Base-by-base conservation (phyloP, 371 early-diverging fungal species). In the Syncephalastrum sp. region DNA sequence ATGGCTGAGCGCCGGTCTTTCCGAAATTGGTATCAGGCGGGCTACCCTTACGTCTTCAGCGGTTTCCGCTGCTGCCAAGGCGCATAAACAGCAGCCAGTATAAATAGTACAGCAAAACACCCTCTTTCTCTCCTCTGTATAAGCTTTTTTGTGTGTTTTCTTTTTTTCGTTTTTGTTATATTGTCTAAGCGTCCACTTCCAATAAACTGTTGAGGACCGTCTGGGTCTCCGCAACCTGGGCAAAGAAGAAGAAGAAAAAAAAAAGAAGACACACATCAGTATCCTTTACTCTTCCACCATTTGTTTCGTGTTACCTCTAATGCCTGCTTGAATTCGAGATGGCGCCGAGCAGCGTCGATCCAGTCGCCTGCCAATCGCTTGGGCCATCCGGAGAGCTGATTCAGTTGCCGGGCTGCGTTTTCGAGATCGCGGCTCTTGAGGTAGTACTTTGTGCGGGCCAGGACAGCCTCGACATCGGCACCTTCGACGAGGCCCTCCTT, bases 371-470 rank as follows among this genome's bases (percentile, higher is more conserved):
- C 91, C 47, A 96, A 68, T 61, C 74, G 75, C 77, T 89, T 90
- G 17, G 93, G 86, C 97, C 97, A 97, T 19, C 97, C 96, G 57
- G 72, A 76, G 45, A 97, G 77, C 70, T 92, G 93, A 72, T 96
- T 96, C 61, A 95, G 60, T 71, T 97, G 96, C 58, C 96, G 81
- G 13, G 92, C 75, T 5, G 95, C 95, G 47, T 71, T 68, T 54
- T 96, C 95, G 55, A 97, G 64, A 67, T 94, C 90, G 25, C 82
- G 82, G 49, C 81, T 76, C 54, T 73, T 62, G 56, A 97, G 70
- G 65, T 88, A 86, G 67, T 82, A 84, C 56, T 86, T 75, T 13
- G 90, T 68, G 42, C 97, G 82, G 4, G 93, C 85, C 47, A 96
- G 65, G 42, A 93, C 72, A 10, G 93, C 79, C 62, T 96, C 95